Percentiles rank a stretch among this genome's conserved stretches.
Conservation (phyloP, 2,329 filamentous ascomycete species). For the Cladophialophora exuberans region DNA sequence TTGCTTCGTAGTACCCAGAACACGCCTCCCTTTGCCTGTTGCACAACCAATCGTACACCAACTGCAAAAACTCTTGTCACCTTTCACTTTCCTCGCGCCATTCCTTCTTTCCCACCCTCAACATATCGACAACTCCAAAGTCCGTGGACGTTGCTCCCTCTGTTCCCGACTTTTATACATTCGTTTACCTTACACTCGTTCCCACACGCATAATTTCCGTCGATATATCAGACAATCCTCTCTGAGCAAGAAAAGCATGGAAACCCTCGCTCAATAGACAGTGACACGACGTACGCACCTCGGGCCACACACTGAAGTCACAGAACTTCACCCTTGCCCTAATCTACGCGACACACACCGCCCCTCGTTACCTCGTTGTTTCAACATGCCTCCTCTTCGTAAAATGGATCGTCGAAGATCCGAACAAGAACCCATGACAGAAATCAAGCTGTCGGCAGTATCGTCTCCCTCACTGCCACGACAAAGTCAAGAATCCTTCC, state of each 20-base stretch:
- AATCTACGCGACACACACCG: background rate
- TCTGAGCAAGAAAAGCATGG: background rate
- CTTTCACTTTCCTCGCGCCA: conserved; percentile 9
- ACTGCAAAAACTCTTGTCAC: conserved; percentile 14
- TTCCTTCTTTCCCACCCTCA: background rate
- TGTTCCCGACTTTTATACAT: background rate
- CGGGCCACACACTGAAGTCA: background rate
- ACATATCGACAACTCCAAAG: background rate
- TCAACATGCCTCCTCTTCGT: conserved; percentile 31
- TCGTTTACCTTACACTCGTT: conserved; percentile 1
- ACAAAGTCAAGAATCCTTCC: conserved; percentile 15
- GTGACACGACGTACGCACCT: conserved; percentile 5
- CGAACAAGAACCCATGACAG: conserved; percentile 24
- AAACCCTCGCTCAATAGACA: conserved; percentile 1
- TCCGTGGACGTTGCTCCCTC: background rate
- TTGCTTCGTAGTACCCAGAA: background rate
- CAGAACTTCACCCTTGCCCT: conserved; percentile 16
- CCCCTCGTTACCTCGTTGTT: conserved; percentile 15
- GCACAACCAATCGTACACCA: background rate
- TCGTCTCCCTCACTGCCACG: conserved; percentile 21
- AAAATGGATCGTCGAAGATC: conserved; percentile 25
- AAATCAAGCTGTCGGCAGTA: conserved; percentile 20
- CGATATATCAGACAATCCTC: background rate
- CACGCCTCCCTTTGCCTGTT: conserved; percentile 2
- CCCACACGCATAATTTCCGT: background rate